Evolutionary conservation across 805 yeast genomes (phyloP).

Genomic region (Wickerhamomyces strasburgensis): DNA sequence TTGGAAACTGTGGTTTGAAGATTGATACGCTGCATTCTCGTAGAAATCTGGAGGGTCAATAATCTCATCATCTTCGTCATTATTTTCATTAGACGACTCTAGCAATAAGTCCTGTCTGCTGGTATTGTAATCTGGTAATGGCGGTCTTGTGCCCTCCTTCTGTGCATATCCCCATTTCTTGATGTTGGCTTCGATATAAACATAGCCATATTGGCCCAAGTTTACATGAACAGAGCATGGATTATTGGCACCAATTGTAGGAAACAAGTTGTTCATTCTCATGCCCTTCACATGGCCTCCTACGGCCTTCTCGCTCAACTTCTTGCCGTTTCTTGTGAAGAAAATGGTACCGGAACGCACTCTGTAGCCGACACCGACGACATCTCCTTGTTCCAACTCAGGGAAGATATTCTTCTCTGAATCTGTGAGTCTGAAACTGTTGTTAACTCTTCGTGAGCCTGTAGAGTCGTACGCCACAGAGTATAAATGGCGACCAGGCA

Average conservation of each 20-base stretch:
- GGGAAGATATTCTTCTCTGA: constrained; percentile 31
- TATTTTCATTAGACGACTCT: constrained; percentile 46
- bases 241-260: constrained; percentile 35
- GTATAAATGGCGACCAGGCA: constrained; percentile 69
- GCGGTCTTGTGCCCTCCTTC: constrained; percentile 77
- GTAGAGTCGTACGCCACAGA: constrained; percentile 70
- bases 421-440: constrained; percentile 41
- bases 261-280: constrained; percentile 65
- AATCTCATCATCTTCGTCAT: constrained; percentile 24
- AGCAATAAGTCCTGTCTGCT: constrained; percentile 73
- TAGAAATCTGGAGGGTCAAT: constrained; percentile 25
- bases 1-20: constrained; percentile 25
- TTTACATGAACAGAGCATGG: constrained; percentile 45
- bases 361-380: constrained; percentile 86
- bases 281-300: constrained; percentile 28
- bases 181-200: constrained; percentile 77
- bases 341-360: constrained; percentile 79
- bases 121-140: constrained; percentile 89
- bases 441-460: constrained; percentile 63
- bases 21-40: constrained; percentile 23
- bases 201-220: constrained; percentile 74
- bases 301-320: constrained; percentile 34
- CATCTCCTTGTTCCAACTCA: constrained; percentile 73
- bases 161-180: constrained; percentile 86
- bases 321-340: constrained; percentile 92